Percentiles rank a stretch among this genome's conserved stretches.
Evolutionary conservation across 106 monocot species (phyloP).

Genomic region (Phalaenopsis aphrodite): DNA sequence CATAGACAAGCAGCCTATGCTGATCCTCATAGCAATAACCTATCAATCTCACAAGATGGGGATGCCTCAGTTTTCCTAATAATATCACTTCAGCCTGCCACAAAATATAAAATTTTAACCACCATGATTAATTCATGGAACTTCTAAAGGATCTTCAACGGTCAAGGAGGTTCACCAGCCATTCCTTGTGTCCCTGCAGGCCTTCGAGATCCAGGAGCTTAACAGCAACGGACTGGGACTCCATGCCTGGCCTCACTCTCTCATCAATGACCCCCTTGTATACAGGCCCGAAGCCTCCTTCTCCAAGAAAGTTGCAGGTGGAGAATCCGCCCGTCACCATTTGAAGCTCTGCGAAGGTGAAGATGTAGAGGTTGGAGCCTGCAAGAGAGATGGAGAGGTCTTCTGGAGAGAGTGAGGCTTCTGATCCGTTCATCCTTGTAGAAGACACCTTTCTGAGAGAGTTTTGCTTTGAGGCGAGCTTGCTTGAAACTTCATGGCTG

Average conservation of each 20-base stretch:
- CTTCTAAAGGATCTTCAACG: neutral
- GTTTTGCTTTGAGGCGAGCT: neutral
- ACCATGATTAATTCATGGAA: neutral
- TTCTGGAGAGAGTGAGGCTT: conserved; percentile 33
- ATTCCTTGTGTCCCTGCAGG: conserved; percentile 76
- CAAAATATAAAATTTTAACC: neutral
- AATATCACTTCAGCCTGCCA: conserved; percentile 71
- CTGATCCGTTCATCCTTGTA: neutral
- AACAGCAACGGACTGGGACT: conserved; percentile 58
- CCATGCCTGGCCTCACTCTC: conserved; percentile 51
- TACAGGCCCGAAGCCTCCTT: conserved; percentile 86
- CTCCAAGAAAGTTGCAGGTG: conserved; percentile 47
- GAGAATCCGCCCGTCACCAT: conserved; percentile 45
- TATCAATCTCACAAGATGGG: conserved; percentile 67
- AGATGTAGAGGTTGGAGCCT: conserved; percentile 51
- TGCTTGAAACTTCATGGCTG: neutral
- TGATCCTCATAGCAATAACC: conserved; percentile 82
- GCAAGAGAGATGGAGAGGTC: conserved; percentile 69
- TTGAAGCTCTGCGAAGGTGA: conserved; percentile 57
- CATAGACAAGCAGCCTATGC: conserved; percentile 71
- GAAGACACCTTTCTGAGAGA: neutral
- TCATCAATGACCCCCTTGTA: conserved; percentile 76
- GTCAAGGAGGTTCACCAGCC: conserved; percentile 51
- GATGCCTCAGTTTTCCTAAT: conserved; percentile 69
- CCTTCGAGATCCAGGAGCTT: conserved; percentile 76